Conservation (phyloP, 2,329 filamentous ascomycete genomes). For the Ophiostoma australiae region DNA sequence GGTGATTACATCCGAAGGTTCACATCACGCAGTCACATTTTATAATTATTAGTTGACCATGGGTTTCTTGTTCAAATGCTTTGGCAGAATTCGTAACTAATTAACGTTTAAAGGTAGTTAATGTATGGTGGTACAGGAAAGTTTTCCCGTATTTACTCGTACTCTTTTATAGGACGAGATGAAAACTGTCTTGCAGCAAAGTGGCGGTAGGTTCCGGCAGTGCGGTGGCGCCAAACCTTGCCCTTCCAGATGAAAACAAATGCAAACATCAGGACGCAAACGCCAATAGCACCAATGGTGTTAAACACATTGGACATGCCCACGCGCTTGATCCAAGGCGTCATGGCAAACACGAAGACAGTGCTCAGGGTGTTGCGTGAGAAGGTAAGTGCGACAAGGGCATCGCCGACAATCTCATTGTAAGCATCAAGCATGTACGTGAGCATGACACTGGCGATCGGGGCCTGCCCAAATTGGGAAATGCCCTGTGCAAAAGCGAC, state of each 20-base stretch:
- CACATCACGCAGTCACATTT: no score
- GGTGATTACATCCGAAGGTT: no score
- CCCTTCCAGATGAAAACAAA: conserved; percentile 25
- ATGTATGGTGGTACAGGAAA: neutral
- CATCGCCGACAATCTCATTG: conserved; percentile 24
- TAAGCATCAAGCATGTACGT: conserved; percentile 27
- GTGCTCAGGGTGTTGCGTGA: conserved; percentile 21
- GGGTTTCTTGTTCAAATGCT: neutral
- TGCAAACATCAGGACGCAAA: conserved; percentile 20
- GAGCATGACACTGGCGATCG: conserved; percentile 24
- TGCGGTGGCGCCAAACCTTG: conserved; percentile 20
- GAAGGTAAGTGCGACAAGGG: conserved; percentile 26
- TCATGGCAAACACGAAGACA: conserved; percentile 25
- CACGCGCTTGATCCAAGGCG: conserved; percentile 20
- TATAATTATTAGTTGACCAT: neutral
- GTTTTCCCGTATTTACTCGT: neutral
- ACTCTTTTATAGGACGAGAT: conserved; percentile 22
- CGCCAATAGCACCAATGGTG: conserved; percentile 24
- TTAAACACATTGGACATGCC: conserved; percentile 26
- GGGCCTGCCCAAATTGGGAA: conserved; percentile 23
- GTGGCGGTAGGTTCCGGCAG: conserved; percentile 18
- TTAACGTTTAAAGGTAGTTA: neutral
- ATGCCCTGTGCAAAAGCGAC: conserved; percentile 27
- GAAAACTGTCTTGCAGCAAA: conserved; percentile 22
- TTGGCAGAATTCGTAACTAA: neutral